phyloP scores from a whole-genome alignment of 78 protist species.

The Diacronema lutheri region DNA sequence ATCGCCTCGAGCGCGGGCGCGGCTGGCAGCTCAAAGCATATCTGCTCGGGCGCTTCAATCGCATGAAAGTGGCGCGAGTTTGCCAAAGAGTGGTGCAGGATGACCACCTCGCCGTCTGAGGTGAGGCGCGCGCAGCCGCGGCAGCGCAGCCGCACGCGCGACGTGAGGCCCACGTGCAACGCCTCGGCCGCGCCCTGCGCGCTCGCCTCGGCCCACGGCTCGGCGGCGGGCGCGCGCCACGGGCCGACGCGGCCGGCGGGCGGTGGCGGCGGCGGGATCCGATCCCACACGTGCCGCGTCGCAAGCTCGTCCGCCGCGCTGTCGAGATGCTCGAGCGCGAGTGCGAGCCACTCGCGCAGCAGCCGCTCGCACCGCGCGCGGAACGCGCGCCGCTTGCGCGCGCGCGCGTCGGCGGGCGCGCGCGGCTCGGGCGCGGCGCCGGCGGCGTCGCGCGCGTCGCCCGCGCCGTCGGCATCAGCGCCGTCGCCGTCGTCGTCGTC shows the following conservation, averaged over 20 bases:
- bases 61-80: slow-evolving; percentile 46
- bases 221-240: background rate
- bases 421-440: too few relatives aligned
- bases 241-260: background rate
- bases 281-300: background rate
- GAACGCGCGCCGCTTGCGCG: too few relatives aligned
- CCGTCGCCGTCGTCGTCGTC: too few relatives aligned
- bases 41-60: slow-evolving; percentile 31
- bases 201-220: slow-evolving; percentile 24
- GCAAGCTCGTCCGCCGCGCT: background rate
- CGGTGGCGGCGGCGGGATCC: background rate
- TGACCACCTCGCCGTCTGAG: slow-evolving; percentile 41
- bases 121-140: background rate
- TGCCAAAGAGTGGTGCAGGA: slow-evolving; percentile 38
- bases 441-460: too few relatives aligned
- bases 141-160: background rate
- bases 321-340: too few relatives aligned
- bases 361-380: too few relatives aligned
- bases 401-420: too few relatives aligned
- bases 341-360: too few relatives aligned
- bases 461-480: too few relatives aligned
- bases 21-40: slow-evolving; percentile 45
- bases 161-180: background rate
- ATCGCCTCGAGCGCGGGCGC: slow-evolving; percentile 57
- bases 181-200: background rate